Percentiles rank a stretch among this genome's conserved stretches.
Conservation (phyloP, 495 filamentous ascomycete genomes). For the Penicillium cataractarum region DNA sequence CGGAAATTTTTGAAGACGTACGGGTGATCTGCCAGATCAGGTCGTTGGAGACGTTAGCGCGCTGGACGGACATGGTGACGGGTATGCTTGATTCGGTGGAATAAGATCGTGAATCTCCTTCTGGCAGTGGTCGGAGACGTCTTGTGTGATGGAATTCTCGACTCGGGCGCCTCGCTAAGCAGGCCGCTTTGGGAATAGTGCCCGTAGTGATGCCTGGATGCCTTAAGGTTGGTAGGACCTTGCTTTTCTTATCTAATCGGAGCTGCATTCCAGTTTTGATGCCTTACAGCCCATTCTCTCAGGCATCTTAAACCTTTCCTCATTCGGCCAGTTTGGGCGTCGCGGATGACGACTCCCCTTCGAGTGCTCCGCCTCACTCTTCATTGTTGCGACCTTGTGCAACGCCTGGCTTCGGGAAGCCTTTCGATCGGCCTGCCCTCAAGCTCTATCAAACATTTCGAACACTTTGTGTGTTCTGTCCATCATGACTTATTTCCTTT, state of each 20-base stretch:
- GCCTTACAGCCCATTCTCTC: neutral
- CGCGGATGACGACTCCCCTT: slow-evolving; percentile 8
- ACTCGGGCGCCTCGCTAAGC: slow-evolving; percentile 47
- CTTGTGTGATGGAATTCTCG: slow-evolving; percentile 41
- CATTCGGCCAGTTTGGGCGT: slow-evolving; percentile 7
- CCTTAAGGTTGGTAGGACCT: too few relatives aligned
- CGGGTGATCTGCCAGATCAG: slow-evolving; percentile 90
- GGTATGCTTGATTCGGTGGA: slow-evolving; percentile 26
- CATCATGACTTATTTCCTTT: slow-evolving; percentile 69
- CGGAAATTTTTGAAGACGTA: slow-evolving; percentile 53
- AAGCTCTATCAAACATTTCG: neutral
- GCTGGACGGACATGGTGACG: slow-evolving; percentile 51
- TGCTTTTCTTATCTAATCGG: slow-evolving; percentile 3
- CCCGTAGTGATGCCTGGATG: slow-evolving; percentile 6
- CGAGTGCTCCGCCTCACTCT: neutral
- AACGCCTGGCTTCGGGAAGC: slow-evolving; percentile 1
- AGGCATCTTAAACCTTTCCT: slow-evolving; percentile 7
- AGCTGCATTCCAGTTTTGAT: neutral
- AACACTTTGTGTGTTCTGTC: neutral
- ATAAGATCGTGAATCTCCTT: slow-evolving; percentile 32
- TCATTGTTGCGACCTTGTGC: slow-evolving; percentile 1
- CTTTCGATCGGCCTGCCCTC: neutral
- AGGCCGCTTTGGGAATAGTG: slow-evolving; percentile 45
- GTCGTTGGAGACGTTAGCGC: slow-evolving; percentile 75
- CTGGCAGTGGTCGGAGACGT: slow-evolving; percentile 23